Base-by-base conservation (phyloP, 768 basidiomycete genomes). In the Amanita pallidorosea region DNA sequence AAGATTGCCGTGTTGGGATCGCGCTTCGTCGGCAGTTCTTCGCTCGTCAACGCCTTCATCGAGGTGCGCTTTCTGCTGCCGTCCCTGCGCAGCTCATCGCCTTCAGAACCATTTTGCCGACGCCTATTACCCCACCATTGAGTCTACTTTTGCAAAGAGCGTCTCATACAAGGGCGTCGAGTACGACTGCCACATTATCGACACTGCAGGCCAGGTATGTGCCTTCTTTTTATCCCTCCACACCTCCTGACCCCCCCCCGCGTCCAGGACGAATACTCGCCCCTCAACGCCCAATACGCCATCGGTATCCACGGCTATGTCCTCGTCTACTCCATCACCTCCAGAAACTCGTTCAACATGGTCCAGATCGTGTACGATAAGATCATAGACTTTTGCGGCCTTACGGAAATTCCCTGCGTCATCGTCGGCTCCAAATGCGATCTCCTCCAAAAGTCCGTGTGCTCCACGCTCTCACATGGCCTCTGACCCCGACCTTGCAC, bases 261-360 rank as follows among this genome's bases (percentile, higher is more conserved):
- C 31, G n/a, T 35, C 37, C 50, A 92, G 92, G 95, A 98, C 62
- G 95, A 99, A 66, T 97, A 88, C 70, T 88, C 91, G 17, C 88
- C 94, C 52, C 80, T 99, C 56, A 91, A 90, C 57, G 77, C 88
- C 23, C 90, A 93, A 64, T 89, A 97, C 62, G 93, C 92, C 36
- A 90, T 97, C 59, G 95, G 95, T 47, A 91, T 95, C 60, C 94
- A 99, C 62, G 95, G 95, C 62, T 99, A 88, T 65, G 80, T 99
- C 61, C 81, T 99, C 59, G 94, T 97, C 41, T 99, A 97, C 71
- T 89, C 89, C 3, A 91, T 98, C 66, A 78, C 89, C 4, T 89
- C 87, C 17, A 74, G 84, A 53, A 81, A 83, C 60, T 92, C 89
- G 7, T 97, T 96, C 72, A 85, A 97, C 59, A 96, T 97, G 90